A percentile compares a stretch with the other conserved stretches of the same genome.
Conservation (phyloP, 352 stramenopile genomes). For the Phytophthora tentaculata region DNA sequence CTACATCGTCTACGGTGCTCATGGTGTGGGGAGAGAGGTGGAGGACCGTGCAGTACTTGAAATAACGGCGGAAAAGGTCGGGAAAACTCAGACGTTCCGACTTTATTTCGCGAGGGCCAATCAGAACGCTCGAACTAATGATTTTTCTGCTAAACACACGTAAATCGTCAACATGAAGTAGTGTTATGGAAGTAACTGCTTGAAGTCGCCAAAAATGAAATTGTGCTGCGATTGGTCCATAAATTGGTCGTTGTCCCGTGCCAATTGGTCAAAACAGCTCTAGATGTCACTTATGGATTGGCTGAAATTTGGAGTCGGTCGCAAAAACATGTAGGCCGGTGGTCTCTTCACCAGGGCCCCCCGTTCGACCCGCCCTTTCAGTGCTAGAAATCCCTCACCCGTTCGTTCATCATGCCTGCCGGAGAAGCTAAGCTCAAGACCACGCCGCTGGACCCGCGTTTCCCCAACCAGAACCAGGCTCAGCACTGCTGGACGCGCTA, state of each 20-base stretch:
- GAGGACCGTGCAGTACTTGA: too few species aligned
- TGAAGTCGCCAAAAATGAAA: too few species aligned
- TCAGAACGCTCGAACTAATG: conserved; percentile 9
- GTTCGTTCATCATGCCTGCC: conserved; percentile 46
- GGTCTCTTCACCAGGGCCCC: conserved; percentile 33
- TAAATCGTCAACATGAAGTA: too few species aligned
- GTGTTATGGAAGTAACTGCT: too few species aligned
- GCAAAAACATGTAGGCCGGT: conserved; percentile 53
- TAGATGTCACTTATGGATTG: conserved; percentile 18
- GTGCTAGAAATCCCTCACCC: conserved; percentile 28
- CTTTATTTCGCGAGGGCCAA: conserved; percentile 25
- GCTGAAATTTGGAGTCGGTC: conserved; percentile 28
- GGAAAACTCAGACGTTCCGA: conserved; percentile 17
- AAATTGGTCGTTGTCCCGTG: too few species aligned
- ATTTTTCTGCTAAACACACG: neutral
- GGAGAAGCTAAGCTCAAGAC: conserved; percentile 73
- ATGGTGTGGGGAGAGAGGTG: conserved; percentile 31
- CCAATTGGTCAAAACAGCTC: too few species aligned
- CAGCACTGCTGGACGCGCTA: conserved; percentile 94
- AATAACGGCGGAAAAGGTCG: too few species aligned
- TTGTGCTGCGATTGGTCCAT: too few species aligned
- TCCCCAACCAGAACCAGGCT: conserved; percentile 89
- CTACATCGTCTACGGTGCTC: conserved; percentile 77
- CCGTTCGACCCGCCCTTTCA: conserved; percentile 38
- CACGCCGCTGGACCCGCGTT: conserved; percentile 84